Base-by-base conservation (phyloP, 352 stramenopile species). In the Pythium vanterpoolii region DNA sequence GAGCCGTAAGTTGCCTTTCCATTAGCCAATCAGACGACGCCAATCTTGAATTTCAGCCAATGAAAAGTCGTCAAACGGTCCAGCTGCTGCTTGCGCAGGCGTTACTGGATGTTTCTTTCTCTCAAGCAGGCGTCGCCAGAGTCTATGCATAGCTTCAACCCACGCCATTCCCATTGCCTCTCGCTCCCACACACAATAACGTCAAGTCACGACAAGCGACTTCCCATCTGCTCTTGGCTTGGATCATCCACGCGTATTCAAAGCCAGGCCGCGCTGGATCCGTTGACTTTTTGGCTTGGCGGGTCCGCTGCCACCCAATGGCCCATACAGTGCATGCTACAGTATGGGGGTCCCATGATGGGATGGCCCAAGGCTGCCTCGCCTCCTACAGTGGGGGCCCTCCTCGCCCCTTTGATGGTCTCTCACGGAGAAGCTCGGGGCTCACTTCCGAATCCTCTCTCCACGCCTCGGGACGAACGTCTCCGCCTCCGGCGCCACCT, bases 1-100 rank as follows among this genome's bases (percentile, higher is more conserved):
- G 31, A 53, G 40, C 27, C 28, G 46, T 30, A 53, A 53, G 46
- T 53, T 40, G 46, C 46, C 46, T 53, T 53, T 53, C 46, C 33
- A n/a, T 13, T 11, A 60, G 40, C 52, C 52, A 60, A 60, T 60
- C 52, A 60, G 11, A 23, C 26, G 6, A 9, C 30, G n/a, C 21
- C 10, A 21, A n/a, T 33, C 10, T 5, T 16, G n/a, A 24, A 14
- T 36, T 56, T 47, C 26, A 46, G 21, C 49, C 49, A 56, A 56
- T 56, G 23, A 30, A 6, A 46, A 8, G 18, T 14, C 36, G 13
- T 18, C 26, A 39, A 14, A 28, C 2, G 24, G 14, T 19, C 26
- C n/a, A n/a, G 31, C n/a, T 39, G 13, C 51, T 38, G 24, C n/a
- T 49, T 48, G 18, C 46, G 24, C 28, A 11, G 10, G 8, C 13